phyloP scores from a whole-genome alignment of 345 rosid species.

The Garcia nutans region DNA sequence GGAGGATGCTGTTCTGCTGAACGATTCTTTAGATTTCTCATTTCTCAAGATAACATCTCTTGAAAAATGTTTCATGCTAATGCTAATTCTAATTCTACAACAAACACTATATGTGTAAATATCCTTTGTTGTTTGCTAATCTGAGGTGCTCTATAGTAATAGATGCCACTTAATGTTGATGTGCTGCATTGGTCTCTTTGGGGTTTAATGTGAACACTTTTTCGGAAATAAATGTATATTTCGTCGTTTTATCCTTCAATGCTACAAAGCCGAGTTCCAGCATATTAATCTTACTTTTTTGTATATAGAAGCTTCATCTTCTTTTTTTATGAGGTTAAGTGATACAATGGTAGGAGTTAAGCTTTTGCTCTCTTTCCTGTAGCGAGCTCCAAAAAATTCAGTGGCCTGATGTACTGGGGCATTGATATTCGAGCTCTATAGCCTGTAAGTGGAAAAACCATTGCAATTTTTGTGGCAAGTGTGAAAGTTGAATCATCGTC shows the following conservation, averaged over 20 bases:
- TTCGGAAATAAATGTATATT: not conserved
- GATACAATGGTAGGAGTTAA: not conserved
- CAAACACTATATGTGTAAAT: not conserved
- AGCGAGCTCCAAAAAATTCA: not conserved
- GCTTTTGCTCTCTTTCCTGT: not conserved
- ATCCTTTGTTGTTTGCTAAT: not conserved
- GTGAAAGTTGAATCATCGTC: not conserved
- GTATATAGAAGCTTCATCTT: not conserved
- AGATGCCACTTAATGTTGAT: too few species aligned
- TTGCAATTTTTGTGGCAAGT: not conserved
- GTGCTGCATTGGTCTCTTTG: too few species aligned
- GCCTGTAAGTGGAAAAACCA: not conserved
- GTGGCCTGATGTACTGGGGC: slow-evolving; percentile 1
- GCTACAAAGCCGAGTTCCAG: not conserved
- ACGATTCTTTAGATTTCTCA: not conserved
- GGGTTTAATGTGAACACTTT: too few species aligned
- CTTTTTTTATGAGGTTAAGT: not conserved
- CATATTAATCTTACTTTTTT: not conserved
- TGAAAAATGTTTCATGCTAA: not conserved
- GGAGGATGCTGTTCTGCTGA: not conserved
- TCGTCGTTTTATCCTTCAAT: not conserved
- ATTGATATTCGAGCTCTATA: not conserved
- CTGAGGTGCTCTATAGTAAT: not conserved
- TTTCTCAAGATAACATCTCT: too few species aligned
- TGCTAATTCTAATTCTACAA: not conserved